Percentiles rank a stretch among this genome's conserved stretches.
Conservation (phyloP, 2,329 filamentous ascomycete genomes). For the Mycosphaerella sp. region DNA sequence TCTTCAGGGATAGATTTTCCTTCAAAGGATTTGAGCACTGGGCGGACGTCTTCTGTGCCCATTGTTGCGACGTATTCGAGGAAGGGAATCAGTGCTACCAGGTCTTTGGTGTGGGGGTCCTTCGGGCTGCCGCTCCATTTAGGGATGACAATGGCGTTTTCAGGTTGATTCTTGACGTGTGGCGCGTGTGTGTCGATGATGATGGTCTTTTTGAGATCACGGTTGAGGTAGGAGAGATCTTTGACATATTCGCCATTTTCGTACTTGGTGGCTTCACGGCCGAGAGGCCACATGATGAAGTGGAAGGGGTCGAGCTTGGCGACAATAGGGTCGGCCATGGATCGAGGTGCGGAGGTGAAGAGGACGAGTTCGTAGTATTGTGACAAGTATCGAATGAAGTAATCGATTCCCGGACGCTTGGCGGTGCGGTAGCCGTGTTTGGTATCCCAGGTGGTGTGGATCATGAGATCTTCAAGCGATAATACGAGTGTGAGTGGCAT, state of each 20-base stretch:
- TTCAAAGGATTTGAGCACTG: slow-evolving; percentile 52
- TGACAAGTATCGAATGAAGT: slow-evolving; percentile 92
- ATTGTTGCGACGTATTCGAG: slow-evolving; percentile 95
- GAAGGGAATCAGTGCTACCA: slow-evolving; percentile 89
- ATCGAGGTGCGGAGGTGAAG: slow-evolving; percentile 82
- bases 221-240: slow-evolving; percentile 97
- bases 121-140: slow-evolving; percentile 81
- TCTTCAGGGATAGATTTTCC: slow-evolving; percentile 84
- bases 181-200: slow-evolving; percentile 80
- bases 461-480: slow-evolving; percentile 85
- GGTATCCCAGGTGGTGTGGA: slow-evolving; percentile 90
- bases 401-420: slow-evolving; percentile 91
- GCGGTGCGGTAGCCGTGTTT: slow-evolving; percentile 94
- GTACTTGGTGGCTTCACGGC: slow-evolving; percentile 94
- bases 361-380: slow-evolving; percentile 98
- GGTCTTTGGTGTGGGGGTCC: slow-evolving; percentile 60
- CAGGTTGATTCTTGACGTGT: slow-evolving; percentile 85
- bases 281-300: slow-evolving; percentile 91
- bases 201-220: slow-evolving; percentile 90
- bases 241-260: slow-evolving; percentile 95
- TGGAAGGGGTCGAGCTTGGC: slow-evolving; percentile 92
- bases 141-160: slow-evolving; percentile 86
- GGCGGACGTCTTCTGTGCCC: slow-evolving; percentile 73
- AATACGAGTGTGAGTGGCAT: slow-evolving; percentile 90
- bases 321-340: slow-evolving; percentile 78